phyloP scores from a whole-genome alignment of 148 eudicot species.

The Chenopodium album region DNA sequence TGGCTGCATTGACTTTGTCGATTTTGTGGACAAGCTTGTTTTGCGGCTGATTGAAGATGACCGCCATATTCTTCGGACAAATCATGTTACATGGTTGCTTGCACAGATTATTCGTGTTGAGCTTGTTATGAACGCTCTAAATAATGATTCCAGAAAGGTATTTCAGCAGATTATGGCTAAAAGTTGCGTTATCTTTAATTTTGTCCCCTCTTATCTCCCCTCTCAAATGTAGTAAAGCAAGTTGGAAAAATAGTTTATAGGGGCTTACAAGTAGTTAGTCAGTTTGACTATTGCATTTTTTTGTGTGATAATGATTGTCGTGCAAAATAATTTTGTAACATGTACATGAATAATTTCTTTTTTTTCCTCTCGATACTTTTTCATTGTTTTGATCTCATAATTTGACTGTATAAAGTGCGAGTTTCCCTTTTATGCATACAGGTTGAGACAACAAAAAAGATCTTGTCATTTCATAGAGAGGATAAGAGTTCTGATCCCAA shows the following conservation, averaged over 20 bases:
- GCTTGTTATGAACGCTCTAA: constrained; percentile 87
- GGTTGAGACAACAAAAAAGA: constrained; percentile 84
- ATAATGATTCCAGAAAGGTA: constrained; percentile 86
- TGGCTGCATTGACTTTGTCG: constrained; percentile 94
- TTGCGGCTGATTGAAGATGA: constrained; percentile 78
- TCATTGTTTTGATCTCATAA: not conserved
- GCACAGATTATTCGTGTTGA: constrained; percentile 88
- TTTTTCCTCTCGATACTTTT: constrained; percentile 2
- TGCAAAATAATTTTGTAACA: not conserved
- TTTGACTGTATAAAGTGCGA: constrained; percentile 8
- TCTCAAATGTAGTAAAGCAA: not conserved
- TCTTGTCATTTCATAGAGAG: constrained; percentile 86
- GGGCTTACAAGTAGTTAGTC: not conserved
- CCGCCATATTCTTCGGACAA: constrained; percentile 71
- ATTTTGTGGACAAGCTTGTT: constrained; percentile 92
- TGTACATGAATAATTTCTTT: not conserved
- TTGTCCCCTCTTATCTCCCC: not conserved
- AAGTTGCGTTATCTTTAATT: not conserved
- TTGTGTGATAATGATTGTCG: not conserved
- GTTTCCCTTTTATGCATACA: constrained; percentile 27
- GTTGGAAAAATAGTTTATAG: not conserved
- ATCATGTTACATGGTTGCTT: constrained; percentile 94
- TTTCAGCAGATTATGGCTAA: constrained; percentile 11
- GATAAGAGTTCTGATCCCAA: constrained; percentile 74
- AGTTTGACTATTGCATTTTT: not conserved